Conservation (phyloP, 2,329 filamentous ascomycete species). For the Stachybotrys chlorohalonatus region DNA sequence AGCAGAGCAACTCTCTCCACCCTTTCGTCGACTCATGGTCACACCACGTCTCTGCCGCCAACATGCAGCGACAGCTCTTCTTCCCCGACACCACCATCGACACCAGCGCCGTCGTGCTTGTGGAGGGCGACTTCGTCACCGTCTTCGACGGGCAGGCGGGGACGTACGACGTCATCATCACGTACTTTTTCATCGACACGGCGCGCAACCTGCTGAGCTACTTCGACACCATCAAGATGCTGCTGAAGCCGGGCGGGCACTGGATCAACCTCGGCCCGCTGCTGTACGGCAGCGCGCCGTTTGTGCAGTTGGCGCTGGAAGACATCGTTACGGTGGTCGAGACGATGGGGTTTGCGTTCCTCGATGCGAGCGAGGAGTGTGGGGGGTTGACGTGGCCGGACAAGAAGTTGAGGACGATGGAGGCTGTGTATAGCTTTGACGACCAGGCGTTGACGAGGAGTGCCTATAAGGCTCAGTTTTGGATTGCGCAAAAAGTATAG, state of each 20-base stretch:
- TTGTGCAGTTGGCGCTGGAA: slow-evolving; percentile 44
- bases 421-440: slow-evolving; percentile 45
- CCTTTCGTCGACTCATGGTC: slow-evolving; percentile 50
- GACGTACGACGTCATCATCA: slow-evolving; percentile 40
- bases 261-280: slow-evolving; percentile 51
- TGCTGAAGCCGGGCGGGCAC: slow-evolving; percentile 36
- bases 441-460: slow-evolving; percentile 39
- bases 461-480: slow-evolving; percentile 45
- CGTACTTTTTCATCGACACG: slow-evolving; percentile 54
- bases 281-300: slow-evolving; percentile 44
- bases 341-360: slow-evolving; percentile 41
- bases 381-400: slow-evolving; percentile 33
- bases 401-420: slow-evolving; percentile 31
- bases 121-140: slow-evolving; percentile 49
- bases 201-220: slow-evolving; percentile 46
- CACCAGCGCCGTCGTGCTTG: slow-evolving; percentile 29
- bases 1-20: slow-evolving; percentile 24
- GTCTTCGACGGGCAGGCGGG: slow-evolving; percentile 17
- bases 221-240: slow-evolving; percentile 40
- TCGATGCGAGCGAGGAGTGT: slow-evolving; percentile 29
- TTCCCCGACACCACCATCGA: slow-evolving; percentile 33
- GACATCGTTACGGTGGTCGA: slow-evolving; percentile 40
- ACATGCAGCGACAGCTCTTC: slow-evolving; percentile 34
- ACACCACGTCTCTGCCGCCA: slow-evolving; percentile 37
- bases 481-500: slow-evolving; percentile 30